Percentiles rank a stretch among this genome's conserved stretches.
Evolutionary conservation across 164 flowering plant genomes (phyloP).

Genomic region (Chimonanthus praecox): DNA sequence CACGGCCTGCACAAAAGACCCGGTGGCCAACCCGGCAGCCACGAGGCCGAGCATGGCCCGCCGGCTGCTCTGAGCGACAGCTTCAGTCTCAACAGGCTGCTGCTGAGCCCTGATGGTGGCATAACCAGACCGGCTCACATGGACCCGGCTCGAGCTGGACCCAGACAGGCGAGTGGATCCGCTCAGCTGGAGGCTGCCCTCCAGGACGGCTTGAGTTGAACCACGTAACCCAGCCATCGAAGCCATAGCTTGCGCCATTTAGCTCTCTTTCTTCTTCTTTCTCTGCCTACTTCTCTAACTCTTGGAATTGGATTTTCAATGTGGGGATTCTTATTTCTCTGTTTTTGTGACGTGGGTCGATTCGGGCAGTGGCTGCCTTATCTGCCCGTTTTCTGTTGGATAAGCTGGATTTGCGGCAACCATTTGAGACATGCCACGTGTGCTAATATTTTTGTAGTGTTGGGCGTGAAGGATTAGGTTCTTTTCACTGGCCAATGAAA

Average conservation of each 20-base stretch:
- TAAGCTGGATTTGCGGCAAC: slow-evolving; percentile 33
- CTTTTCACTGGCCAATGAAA: slow-evolving; percentile 1
- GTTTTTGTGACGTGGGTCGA: slow-evolving; percentile 32
- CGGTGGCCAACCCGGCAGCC: slow-evolving; percentile 63
- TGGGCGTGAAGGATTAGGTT: slow-evolving; percentile 31
- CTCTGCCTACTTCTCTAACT: no score
- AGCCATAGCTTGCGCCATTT: slow-evolving; percentile 87
- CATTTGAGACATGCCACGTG: slow-evolving; percentile 30
- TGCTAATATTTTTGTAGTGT: neutral
- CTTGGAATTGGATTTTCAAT: neutral
- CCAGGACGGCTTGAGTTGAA: slow-evolving; percentile 62
- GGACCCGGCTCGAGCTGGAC: slow-evolving; percentile 24
- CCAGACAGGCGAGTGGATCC: slow-evolving; percentile 42
- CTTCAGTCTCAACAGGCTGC: slow-evolving; percentile 29
- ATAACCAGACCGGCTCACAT: slow-evolving; percentile 28
- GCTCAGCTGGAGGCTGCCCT: slow-evolving; percentile 57
- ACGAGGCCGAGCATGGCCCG: slow-evolving; percentile 70
- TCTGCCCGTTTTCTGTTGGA: slow-evolving; percentile 33
- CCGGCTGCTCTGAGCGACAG: slow-evolving; percentile 55
- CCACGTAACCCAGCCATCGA: slow-evolving; percentile 82
- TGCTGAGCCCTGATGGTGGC: slow-evolving; percentile 54
- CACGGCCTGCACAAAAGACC: slow-evolving; percentile 64
- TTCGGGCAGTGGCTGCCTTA: slow-evolving; percentile 29
- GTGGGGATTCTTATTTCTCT: slow-evolving; percentile 17
- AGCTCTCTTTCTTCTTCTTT: neutral